These are phyloP conservation scores for Microcos paniculata DNA, from an alignment of 345 rosid species.

Conservation along the genomic window DNA sequence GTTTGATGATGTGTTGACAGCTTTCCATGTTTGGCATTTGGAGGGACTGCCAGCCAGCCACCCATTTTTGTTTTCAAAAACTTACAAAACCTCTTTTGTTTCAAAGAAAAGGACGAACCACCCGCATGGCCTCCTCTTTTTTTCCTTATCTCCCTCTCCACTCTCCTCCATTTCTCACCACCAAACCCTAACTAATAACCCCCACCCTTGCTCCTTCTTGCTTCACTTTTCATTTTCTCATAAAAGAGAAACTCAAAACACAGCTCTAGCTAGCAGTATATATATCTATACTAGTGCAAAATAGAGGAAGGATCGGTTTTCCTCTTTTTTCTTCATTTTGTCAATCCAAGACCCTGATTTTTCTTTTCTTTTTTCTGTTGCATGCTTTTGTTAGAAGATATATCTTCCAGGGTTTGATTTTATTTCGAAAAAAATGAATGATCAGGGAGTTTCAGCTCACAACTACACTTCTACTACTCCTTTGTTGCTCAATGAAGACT, in stretches of 20 bases:
- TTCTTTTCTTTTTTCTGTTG: neutral
- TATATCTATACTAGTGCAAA: neutral
- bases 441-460: neutral
- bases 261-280: neutral
- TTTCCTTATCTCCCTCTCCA: slow-evolving; percentile 8
- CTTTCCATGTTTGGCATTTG: slow-evolving; percentile 34
- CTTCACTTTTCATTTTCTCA: neutral
- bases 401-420: neutral
- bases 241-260: neutral
- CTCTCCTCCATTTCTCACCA: slow-evolving; percentile 32
- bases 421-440: slow-evolving; percentile 11
- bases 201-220: neutral
- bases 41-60: slow-evolving; percentile 27
- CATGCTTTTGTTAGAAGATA: neutral
- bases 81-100: neutral
- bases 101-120: slow-evolving; percentile 30
- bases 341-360: neutral
- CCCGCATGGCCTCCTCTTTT: slow-evolving; percentile 30
- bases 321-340: neutral
- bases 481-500: slow-evolving; percentile 23
- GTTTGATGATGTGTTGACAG: slow-evolving; percentile 36
- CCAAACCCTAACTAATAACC: slow-evolving; percentile 35
- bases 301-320: neutral
- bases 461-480: slow-evolving; percentile 21
- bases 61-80: neutral